phyloP scores from a whole-genome alignment of 2,329 filamentous ascomycete species.

The Ascocoryne sarcoides region DNA sequence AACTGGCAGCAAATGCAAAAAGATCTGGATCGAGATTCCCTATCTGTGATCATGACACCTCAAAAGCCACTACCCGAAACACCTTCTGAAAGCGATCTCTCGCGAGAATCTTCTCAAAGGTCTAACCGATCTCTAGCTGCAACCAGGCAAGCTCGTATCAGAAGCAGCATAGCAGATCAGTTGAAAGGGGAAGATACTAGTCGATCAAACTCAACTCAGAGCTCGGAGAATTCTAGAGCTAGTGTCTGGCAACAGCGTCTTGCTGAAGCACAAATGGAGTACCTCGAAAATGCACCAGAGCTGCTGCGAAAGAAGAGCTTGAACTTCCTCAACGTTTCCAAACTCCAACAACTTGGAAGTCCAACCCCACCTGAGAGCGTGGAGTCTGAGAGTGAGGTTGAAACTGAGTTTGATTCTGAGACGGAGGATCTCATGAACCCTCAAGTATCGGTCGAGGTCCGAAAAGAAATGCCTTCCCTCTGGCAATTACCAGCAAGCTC shows the following conservation, averaged over 20 bases:
- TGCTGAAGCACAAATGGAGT: conserved; percentile 38
- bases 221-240: conserved; percentile 29
- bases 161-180: conserved; percentile 24
- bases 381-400: conserved; percentile 14
- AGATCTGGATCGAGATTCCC: conserved; percentile 34
- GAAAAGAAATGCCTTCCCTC: conserved; percentile 11
- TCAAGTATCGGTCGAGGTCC: not conserved
- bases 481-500: conserved; percentile 17
- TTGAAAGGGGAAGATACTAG: conserved; percentile 22
- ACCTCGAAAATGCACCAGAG: conserved; percentile 34
- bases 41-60: conserved; percentile 19
- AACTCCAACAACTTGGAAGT: conserved; percentile 36
- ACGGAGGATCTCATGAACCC: conserved; percentile 2
- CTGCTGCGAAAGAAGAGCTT: conserved; percentile 31
- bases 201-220: conserved; percentile 25
- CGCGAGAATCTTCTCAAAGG: conserved; percentile 21
- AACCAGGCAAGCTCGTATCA: conserved; percentile 32
- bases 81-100: conserved; percentile 8
- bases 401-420: conserved; percentile 15
- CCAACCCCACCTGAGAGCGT: conserved; percentile 46
- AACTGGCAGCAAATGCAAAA: conserved; percentile 51
- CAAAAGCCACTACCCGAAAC: conserved; percentile 6
- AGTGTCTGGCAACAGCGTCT: conserved; percentile 38
- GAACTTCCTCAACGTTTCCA: conserved; percentile 34
- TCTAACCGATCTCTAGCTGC: conserved; percentile 32